Percentiles rank a stretch among this genome's conserved stretches.
These are phyloP conservation scores for Dalechampia spathulata DNA, from an alignment of 441 rosid genomes.

Conservation along the genomic window DNA sequence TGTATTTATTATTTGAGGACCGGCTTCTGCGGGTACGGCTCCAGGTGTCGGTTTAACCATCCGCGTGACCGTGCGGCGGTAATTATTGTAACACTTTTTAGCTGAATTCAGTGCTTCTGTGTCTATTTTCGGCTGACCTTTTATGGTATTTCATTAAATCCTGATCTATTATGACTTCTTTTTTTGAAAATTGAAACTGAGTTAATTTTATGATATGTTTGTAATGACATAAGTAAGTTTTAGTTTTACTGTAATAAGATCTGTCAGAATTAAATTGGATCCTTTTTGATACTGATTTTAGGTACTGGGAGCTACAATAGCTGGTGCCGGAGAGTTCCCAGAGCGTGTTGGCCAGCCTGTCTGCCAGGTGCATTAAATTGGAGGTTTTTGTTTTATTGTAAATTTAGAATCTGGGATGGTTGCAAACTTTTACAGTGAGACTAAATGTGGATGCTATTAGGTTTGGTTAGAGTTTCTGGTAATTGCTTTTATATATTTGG, in stretches of 20 bases:
- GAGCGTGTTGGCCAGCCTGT: constrained; percentile 77
- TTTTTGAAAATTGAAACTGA: constrained; percentile 11
- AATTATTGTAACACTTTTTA: constrained; percentile 19
- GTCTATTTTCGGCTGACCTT: no score
- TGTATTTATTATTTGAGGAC: constrained; percentile 70
- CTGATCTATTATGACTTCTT: no score
- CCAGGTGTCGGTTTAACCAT: constrained; percentile 91
- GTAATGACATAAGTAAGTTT: not conserved
- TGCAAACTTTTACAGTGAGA: constrained; percentile 16
- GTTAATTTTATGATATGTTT: no score
- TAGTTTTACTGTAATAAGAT: not conserved
- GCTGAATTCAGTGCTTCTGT: constrained; percentile 1
- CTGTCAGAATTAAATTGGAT: constrained; percentile 1
- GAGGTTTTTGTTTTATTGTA: not conserved
- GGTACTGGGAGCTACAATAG: constrained; percentile 57
- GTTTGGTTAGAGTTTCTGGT: no score
- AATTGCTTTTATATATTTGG: no score
- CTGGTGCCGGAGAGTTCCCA: constrained; percentile 54
- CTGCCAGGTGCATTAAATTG: constrained; percentile 61
- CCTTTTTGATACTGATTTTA: constrained; percentile 20
- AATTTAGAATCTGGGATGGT: constrained; percentile 1
- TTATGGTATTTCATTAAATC: no score
- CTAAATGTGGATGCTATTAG: not conserved
- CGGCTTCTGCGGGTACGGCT: constrained; percentile 71
- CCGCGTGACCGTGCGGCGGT: constrained; percentile 75